Base-by-base conservation (phyloP, 768 basidiomycete species). In the Hericium coralloides region DNA sequence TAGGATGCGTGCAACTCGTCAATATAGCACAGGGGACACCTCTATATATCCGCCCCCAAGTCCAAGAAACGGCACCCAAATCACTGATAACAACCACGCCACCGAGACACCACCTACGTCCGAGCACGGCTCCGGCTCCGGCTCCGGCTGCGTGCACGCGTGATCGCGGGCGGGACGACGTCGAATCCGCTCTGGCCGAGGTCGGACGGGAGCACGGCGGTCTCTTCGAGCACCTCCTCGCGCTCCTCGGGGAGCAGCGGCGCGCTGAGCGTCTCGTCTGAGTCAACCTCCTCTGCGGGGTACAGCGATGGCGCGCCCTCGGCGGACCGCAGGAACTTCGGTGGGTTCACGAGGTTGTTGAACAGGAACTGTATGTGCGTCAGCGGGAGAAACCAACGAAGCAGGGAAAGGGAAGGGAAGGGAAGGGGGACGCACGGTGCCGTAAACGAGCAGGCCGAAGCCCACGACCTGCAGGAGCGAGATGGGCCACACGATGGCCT, bases 361-460 rank as follows among this genome's bases (percentile, higher is more conserved):
- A 95, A 98, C 43, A 93, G 75, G 78, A 95, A 95, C 80, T 90
- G 64, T 36, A 65, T 56, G 52, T 56, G 25, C 26, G 52, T 48
- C 47, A 38, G 10, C 3, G 38, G 8, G 31, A 18, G 25, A 64
- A 23, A 62, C 49, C 43, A 53, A 41, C n/a, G 22, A 43, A 55
- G 63, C 20, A 66, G 56, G 26, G 41, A 26, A 26, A 50, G 49
- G 55, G 49, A 55, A 15, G 10, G 26, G n/a, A 9, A 63, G 53
- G 54, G 56, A 52, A 17, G 56, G 31, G 31, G 45, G 18, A 72
- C 76, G 68, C 60, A 90, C 88, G 66, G 92, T 95, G 67, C 92
- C 92, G 68, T 95, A 95, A 58, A 98, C 95, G 58, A 99, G 78
- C 48, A 98, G 72, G 7, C 78, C 82, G 70, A 99, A 99, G 3